Evolutionary conservation across 257 asterid species (phyloP).

Genomic region (Nicotiana knightiana): DNA sequence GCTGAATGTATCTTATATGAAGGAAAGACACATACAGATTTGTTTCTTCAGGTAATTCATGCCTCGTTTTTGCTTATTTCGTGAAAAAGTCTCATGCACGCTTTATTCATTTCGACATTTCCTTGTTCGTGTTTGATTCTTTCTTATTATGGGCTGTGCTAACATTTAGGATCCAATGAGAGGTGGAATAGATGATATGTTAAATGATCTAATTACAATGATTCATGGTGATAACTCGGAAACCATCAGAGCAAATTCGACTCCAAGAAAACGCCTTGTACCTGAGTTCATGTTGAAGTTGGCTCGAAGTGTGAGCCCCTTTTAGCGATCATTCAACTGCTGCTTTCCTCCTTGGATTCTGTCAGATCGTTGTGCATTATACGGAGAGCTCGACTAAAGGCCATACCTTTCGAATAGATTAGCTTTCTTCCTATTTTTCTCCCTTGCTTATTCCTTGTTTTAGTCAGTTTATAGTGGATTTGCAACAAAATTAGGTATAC

Average conservation of each 20-base stretch:
- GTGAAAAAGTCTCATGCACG: not conserved
- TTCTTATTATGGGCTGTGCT: constrained; percentile 6
- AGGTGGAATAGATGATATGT: constrained; percentile 77
- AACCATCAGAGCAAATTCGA: constrained; percentile 54
- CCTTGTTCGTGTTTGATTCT: not conserved
- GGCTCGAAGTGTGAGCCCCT: constrained; percentile 75
- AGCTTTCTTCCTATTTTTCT: not conserved
- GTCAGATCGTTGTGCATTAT: not conserved
- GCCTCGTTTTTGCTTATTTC: not conserved
- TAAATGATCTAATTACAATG: constrained; percentile 58
- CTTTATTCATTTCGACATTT: not conserved
- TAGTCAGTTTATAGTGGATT: not conserved
- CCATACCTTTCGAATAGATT: not conserved
- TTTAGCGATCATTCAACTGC: constrained; percentile 15
- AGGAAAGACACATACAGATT: constrained; percentile 93
- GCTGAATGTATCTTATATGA: constrained; percentile 78
- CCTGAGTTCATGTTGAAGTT: constrained; percentile 81
- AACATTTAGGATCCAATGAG: constrained; percentile 89
- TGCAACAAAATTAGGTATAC: not conserved
- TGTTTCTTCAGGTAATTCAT: constrained; percentile 75
- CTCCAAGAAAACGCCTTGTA: constrained; percentile 74
- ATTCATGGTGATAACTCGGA: constrained; percentile 71
- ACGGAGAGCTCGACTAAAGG: not conserved
- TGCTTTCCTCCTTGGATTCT: not conserved
- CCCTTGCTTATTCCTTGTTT: not conserved